A percentile compares a stretch with the other conserved stretches of the same genome.
phyloP scores from a whole-genome alignment of 2,329 filamentous ascomycete species.

The Colletotrichum sp. region DNA sequence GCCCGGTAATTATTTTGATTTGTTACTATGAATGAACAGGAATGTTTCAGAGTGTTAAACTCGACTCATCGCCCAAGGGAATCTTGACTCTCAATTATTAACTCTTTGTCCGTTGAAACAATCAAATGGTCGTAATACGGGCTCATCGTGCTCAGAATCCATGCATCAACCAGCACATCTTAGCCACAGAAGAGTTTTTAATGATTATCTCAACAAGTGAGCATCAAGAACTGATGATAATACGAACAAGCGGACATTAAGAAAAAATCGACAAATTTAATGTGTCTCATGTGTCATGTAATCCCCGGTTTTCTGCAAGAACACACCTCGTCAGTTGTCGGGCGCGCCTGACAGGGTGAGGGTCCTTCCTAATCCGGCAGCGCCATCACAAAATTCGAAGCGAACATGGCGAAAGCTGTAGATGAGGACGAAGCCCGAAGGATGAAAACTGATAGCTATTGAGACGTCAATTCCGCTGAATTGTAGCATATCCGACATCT shows the following conservation, averaged over 20 bases:
- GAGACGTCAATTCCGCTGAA: background rate
- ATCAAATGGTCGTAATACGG: accelerated
- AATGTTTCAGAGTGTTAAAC: accelerated
- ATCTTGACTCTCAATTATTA: background rate
- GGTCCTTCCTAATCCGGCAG: background rate
- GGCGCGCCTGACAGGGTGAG: background rate
- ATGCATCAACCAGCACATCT: background rate
- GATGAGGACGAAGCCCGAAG: background rate
- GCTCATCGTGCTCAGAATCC: accelerated
- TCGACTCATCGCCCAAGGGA: accelerated
- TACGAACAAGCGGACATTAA: too few species aligned
- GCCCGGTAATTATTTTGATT: accelerated
- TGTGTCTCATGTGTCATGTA: background rate
- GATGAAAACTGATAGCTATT: background rate
- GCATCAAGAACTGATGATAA: too few species aligned
- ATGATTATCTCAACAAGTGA: too few species aligned
- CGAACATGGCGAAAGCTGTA: background rate
- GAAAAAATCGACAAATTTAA: too few species aligned
- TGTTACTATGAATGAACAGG: background rate
- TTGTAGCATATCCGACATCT: background rate
- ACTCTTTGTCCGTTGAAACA: background rate
- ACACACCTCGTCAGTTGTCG: background rate
- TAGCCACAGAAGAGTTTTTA: background rate
- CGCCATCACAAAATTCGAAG: background rate
- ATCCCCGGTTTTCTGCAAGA: background rate